phyloP scores from a whole-genome alignment of 192 early-diverging fungal genomes.

The Backusella mclennaniae region DNA sequence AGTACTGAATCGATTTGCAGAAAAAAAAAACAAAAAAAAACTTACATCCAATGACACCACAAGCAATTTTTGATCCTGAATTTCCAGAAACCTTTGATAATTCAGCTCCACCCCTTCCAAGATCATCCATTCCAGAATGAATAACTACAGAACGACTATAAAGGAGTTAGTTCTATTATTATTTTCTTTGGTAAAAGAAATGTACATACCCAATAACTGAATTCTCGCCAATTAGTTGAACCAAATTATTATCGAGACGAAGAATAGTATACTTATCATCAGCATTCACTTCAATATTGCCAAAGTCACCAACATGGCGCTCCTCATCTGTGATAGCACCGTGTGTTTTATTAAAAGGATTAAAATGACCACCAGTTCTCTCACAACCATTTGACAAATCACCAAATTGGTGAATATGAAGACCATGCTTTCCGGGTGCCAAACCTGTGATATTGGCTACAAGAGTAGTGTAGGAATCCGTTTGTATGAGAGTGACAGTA shows the following conservation, averaged over 20 bases:
- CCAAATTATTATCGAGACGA: slow-evolving; percentile 53
- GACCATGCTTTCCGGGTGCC: slow-evolving; percentile 71
- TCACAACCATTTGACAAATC: slow-evolving; percentile 75
- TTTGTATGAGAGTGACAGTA: slow-evolving; percentile 65
- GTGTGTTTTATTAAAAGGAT: slow-evolving; percentile 72
- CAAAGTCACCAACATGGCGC: slow-evolving; percentile 88
- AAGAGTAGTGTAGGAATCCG: slow-evolving; percentile 49
- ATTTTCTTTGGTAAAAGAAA: slow-evolving; percentile 20
- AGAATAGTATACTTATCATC: slow-evolving; percentile 59
- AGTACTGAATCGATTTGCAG: not conserved
- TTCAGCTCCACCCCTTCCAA: slow-evolving; percentile 71
- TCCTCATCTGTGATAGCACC: slow-evolving; percentile 60
- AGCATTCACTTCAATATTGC: slow-evolving; percentile 68
- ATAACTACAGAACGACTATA: slow-evolving; percentile 79
- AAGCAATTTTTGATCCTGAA: slow-evolving; percentile 80
- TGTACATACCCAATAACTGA: slow-evolving; percentile 67
- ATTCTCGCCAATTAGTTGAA: slow-evolving; percentile 73
- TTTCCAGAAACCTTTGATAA: slow-evolving; percentile 79
- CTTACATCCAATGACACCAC: slow-evolving; percentile 84
- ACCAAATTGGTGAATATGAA: slow-evolving; percentile 83
- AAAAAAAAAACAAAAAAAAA: not conserved
- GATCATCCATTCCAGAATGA: slow-evolving; percentile 83
- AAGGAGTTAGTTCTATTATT: not conserved
- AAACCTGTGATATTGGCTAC: slow-evolving; percentile 58
- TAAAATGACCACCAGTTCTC: slow-evolving; percentile 79